Conservation (phyloP, 2,329 filamentous ascomycete species). For the Colletotrichum horii region DNA sequence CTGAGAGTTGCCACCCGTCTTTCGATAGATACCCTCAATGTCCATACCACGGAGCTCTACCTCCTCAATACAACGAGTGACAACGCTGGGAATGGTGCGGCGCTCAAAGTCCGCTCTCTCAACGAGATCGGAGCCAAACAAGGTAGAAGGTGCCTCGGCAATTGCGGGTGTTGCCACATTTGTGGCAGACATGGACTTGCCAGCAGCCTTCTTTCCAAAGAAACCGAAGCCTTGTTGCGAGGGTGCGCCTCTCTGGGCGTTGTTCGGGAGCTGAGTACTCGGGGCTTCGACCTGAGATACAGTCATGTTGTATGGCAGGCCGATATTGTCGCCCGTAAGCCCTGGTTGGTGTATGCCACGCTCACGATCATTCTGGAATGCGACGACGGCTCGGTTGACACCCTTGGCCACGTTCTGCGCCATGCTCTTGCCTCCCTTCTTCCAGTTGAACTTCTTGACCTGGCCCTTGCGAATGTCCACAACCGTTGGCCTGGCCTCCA, state of each 20-base stretch:
- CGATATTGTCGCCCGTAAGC: conserved; percentile 67
- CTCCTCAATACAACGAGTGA: conserved; percentile 94
- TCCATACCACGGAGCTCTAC: conserved; percentile 97
- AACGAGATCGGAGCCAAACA: conserved; percentile 90
- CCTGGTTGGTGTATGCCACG: conserved; percentile 59
- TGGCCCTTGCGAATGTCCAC: conserved; percentile 95
- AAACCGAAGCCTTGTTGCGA: conserved; percentile 65
- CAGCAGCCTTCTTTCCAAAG: conserved; percentile 64
- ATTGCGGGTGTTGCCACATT: conserved; percentile 42
- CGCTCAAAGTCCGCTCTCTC: conserved; percentile 89
- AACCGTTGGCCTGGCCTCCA: conserved; percentile 84
- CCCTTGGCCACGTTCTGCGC: conserved; percentile 95
- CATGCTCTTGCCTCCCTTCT: conserved; percentile 92
- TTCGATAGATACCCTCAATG: conserved; percentile 95
- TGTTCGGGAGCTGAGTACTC: not conserved
- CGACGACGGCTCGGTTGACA: conserved; percentile 88
- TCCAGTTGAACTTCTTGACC: conserved; percentile 98
- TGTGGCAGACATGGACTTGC: conserved; percentile 54
- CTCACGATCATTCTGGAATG: conserved; percentile 62
- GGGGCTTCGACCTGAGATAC: conserved; percentile 54
- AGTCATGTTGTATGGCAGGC: conserved; percentile 74
- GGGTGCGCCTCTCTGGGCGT: conserved; percentile 1
- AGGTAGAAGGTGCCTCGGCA: conserved; percentile 60
- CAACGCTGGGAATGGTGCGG: conserved; percentile 86
- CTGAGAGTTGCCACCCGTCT: conserved; percentile 91